phyloP scores from a whole-genome alignment of 2,329 filamentous ascomycete species.

The Fusarium sp. region DNA sequence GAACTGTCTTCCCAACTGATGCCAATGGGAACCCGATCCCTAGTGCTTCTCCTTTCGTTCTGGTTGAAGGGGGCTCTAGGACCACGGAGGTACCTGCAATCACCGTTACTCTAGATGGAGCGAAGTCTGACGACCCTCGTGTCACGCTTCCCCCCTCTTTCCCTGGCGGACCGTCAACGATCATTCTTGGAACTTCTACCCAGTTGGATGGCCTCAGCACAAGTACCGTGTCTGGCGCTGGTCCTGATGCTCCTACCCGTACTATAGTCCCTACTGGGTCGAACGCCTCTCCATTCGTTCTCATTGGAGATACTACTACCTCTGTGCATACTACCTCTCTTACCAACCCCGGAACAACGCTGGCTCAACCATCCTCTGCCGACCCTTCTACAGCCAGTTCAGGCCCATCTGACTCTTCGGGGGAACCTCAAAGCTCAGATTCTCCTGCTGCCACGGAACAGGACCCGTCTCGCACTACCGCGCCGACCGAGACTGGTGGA shows the following conservation, averaged over 20 bases:
- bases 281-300: constrained; percentile 7
- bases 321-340: neutral
- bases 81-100: neutral
- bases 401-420: neutral
- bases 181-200: constrained; percentile 32
- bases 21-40: neutral
- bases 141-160: constrained; percentile 8
- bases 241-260: constrained; percentile 11
- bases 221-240: constrained; percentile 21
- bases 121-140: neutral
- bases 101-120: neutral
- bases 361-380: neutral
- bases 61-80: neutral
- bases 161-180: constrained; percentile 21
- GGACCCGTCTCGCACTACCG: constrained; percentile 4
- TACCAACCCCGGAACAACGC: neutral
- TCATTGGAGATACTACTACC: neutral
- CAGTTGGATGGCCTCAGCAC: constrained; percentile 24
- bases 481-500: constrained; percentile 17
- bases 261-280: constrained; percentile 35
- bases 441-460: neutral
- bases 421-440: neutral
- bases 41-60: neutral
- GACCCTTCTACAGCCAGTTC: neutral
- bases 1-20: neutral